Conservation (phyloP, 2,329 filamentous ascomycete genomes). For the Alternaria panax region DNA sequence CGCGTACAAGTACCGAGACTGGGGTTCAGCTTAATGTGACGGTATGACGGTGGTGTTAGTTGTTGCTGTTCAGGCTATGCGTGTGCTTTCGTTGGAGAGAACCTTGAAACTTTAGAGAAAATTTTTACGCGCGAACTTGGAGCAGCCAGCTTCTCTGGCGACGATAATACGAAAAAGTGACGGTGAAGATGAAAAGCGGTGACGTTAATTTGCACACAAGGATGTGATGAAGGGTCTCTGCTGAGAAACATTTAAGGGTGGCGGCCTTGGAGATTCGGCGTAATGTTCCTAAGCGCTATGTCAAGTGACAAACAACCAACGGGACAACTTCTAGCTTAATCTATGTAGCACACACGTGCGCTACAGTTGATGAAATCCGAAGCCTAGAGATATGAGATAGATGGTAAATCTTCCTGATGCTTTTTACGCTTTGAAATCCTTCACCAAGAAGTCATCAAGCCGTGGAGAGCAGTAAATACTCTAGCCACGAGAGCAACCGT, state of each 20-base stretch:
- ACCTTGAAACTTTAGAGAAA: neutral
- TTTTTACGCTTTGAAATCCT: constrained; percentile 6
- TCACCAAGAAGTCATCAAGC: constrained; percentile 11
- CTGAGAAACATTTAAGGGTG: neutral
- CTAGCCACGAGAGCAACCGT: constrained; percentile 19
- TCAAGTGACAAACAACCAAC: constrained; percentile 13
- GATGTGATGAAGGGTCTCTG: neutral
- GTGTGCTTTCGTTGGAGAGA: constrained; percentile 20
- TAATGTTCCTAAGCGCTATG: constrained; percentile 10
- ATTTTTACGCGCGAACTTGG: constrained; percentile 6
- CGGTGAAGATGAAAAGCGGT: constrained; percentile 12
- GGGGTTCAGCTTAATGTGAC: constrained; percentile 11
- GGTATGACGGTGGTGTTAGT: constrained; percentile 8
- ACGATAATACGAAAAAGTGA: constrained; percentile 3
- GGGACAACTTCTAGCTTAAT: constrained; percentile 20
- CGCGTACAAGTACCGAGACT: constrained; percentile 15
- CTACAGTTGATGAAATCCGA: constrained; percentile 15
- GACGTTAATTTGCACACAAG: constrained; percentile 3
- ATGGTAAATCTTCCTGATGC: constrained; percentile 13
- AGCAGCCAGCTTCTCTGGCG: neutral
- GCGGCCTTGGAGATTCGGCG: constrained; percentile 8
- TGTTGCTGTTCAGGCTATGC: constrained; percentile 6
- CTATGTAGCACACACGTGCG: constrained; percentile 21
- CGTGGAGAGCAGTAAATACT: constrained; percentile 15
- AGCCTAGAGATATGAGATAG: constrained; percentile 16